Percentiles rank a stretch among this genome's conserved stretches.
Conservation (phyloP, 352 stramenopile genomes). For the Pythium oligandrum region DNA sequence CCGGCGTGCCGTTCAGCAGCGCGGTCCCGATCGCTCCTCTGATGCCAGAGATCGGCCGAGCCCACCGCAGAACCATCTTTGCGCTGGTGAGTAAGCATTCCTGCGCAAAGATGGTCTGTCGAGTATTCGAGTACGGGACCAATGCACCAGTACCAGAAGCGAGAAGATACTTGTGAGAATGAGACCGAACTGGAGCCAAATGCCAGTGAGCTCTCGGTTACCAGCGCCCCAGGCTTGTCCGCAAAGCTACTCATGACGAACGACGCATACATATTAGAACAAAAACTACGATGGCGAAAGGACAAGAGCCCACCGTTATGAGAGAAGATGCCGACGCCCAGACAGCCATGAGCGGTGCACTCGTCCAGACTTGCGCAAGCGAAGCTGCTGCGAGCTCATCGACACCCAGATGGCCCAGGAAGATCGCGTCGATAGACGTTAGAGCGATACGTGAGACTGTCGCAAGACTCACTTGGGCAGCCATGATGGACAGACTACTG, state of each 20-base stretch:
- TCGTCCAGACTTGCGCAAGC: slow-evolving; percentile 68
- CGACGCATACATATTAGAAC: no score
- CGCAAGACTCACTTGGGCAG: slow-evolving; percentile 54
- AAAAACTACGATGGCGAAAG: no score
- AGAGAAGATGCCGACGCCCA: slow-evolving; percentile 57
- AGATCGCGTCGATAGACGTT: slow-evolving; percentile 68
- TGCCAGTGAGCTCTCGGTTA: slow-evolving; percentile 62
- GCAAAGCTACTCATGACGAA: slow-evolving; percentile 33
- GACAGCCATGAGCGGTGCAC: slow-evolving; percentile 53
- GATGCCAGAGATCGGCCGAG: no score
- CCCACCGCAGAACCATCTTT: no score
- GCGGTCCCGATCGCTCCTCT: no score
- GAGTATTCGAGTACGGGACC: slow-evolving; percentile 49
- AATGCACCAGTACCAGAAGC: slow-evolving; percentile 69
- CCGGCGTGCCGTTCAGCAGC: no score
- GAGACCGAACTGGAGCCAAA: slow-evolving; percentile 71
- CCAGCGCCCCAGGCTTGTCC: slow-evolving; percentile 64
- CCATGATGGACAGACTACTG: slow-evolving; percentile 51
- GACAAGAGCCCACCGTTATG: slow-evolving; percentile 36
- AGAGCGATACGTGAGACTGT: slow-evolving; percentile 59
- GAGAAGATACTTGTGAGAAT: slow-evolving; percentile 50
- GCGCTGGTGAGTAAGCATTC: no score
- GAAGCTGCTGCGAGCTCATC: slow-evolving; percentile 64
- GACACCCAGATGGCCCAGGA: slow-evolving; percentile 74
- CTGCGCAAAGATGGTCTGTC: no score